Evolutionary conservation across 2,329 filamentous ascomycete species (phyloP).

Genomic region (Alternaria atra): DNA sequence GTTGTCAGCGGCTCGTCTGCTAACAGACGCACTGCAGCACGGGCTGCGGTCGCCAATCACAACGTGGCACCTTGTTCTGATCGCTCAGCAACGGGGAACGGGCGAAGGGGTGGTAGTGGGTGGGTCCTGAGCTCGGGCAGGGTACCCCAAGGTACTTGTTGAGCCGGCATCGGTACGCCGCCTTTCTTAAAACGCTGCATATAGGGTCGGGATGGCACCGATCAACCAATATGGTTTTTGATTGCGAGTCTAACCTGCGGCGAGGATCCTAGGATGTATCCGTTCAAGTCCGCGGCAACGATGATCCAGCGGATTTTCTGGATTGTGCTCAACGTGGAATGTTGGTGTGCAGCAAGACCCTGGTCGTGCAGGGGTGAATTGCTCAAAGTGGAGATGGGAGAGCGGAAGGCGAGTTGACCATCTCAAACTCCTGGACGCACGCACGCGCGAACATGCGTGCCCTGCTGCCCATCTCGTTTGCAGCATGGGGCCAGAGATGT

Average conservation of each 20-base stretch:
- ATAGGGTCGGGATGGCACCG: slow-evolving; percentile 45
- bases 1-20: slow-evolving; percentile 35
- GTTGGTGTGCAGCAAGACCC: slow-evolving; percentile 41
- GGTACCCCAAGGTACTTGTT: slow-evolving; percentile 43
- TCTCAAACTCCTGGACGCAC: slow-evolving; percentile 35
- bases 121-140: slow-evolving; percentile 34
- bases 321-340: slow-evolving; percentile 50
- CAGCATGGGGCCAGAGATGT: slow-evolving; percentile 44
- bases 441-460: slow-evolving; percentile 35
- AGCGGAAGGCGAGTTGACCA: slow-evolving; percentile 33
- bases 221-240: slow-evolving; percentile 51
- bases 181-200: slow-evolving; percentile 33
- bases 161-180: slow-evolving; percentile 45
- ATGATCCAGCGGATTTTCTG: slow-evolving; percentile 47
- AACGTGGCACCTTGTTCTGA: slow-evolving; percentile 32
- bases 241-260: slow-evolving; percentile 47
- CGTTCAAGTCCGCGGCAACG: slow-evolving; percentile 47
- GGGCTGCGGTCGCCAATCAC: slow-evolving; percentile 44
- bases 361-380: slow-evolving; percentile 33
- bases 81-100: slow-evolving; percentile 38
- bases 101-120: slow-evolving; percentile 23
- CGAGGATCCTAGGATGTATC: slow-evolving; percentile 44
- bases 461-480: slow-evolving; percentile 47
- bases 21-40: slow-evolving; percentile 33
- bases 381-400: slow-evolving; percentile 39